Percentiles rank a stretch among this genome's conserved stretches.
These are phyloP conservation scores for Ceratocystis huliohia DNA, from an alignment of 2,329 filamentous ascomycete species.

Conservation along the genomic window DNA sequence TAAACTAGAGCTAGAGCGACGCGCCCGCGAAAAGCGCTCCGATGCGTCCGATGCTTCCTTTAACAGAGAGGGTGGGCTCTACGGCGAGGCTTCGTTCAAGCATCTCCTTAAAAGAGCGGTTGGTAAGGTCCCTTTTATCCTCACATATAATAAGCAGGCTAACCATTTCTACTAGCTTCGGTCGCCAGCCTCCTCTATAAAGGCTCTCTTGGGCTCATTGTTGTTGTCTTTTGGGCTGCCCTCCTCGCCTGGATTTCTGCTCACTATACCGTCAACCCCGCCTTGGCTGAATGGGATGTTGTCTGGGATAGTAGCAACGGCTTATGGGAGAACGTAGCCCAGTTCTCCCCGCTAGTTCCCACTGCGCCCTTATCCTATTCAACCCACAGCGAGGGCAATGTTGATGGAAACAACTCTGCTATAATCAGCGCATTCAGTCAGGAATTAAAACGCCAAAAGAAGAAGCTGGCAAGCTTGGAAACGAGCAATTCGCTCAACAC, in stretches of 20 bases:
- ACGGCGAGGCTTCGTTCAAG: constrained; percentile 10
- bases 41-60: constrained; percentile 3
- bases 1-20: not conserved
- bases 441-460: constrained; percentile 27
- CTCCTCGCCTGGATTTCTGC: constrained; percentile 9
- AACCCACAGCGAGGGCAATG: constrained; percentile 12
- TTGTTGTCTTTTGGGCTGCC: constrained; percentile 11
- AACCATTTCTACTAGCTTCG: constrained; percentile 2
- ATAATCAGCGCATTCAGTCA: constrained; percentile 26
- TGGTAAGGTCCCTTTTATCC: constrained; percentile 10
- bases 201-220: constrained; percentile 3
- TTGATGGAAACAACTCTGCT: constrained; percentile 27
- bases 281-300: constrained; percentile 15
- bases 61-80: constrained; percentile 13
- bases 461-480: constrained; percentile 8
- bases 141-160: not conserved
- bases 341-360: constrained; percentile 24
- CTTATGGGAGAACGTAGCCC: constrained; percentile 24
- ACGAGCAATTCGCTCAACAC: constrained; percentile 14
- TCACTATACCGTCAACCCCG: constrained; percentile 17
- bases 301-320: constrained; percentile 25
- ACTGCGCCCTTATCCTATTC: not conserved
- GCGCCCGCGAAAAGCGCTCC: constrained; percentile 1
- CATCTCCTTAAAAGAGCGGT: constrained; percentile 9
- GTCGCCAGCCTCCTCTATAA: constrained; percentile 8